phyloP scores from a whole-genome alignment of 306 rosid species.

The Crotalaria pallida region DNA sequence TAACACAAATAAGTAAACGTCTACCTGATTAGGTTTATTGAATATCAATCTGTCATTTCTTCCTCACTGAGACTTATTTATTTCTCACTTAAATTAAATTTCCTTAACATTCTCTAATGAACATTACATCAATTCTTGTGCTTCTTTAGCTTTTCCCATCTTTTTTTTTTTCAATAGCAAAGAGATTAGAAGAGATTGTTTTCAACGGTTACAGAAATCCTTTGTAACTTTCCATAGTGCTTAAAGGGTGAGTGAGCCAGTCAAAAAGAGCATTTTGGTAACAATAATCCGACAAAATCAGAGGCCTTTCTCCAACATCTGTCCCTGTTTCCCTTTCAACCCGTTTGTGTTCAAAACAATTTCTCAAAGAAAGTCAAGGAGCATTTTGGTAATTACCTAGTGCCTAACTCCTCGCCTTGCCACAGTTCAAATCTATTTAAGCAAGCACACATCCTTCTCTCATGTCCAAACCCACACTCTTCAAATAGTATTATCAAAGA shows the following conservation, averaged over 20 bases:
- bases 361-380: constrained; percentile 51
- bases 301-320: constrained; percentile 61
- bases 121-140: not conserved
- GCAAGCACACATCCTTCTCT: constrained; percentile 30
- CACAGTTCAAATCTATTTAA: constrained; percentile 53
- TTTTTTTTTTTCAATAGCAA: not conserved
- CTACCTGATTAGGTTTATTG: too few relatives aligned
- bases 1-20: too few relatives aligned
- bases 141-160: not conserved
- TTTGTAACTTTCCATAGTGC: constrained; percentile 38
- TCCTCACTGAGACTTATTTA: too few relatives aligned
- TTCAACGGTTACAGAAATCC: constrained; percentile 53
- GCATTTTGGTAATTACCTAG: constrained; percentile 54
- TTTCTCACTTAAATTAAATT: too few relatives aligned
- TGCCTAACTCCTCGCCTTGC: constrained; percentile 24
- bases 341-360: constrained; percentile 54
- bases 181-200: constrained; percentile 31
- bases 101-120: not conserved
- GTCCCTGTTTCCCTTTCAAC: constrained; percentile 69
- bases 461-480: constrained; percentile 27
- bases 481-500: constrained; percentile 31
- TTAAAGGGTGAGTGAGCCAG: constrained; percentile 45
- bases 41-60: too few relatives aligned
- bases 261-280: constrained; percentile 55
- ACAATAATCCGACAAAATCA: constrained; percentile 84